Evolutionary conservation across 2,329 filamentous ascomycete species (phyloP).

Genomic region (Orbilia javanica): DNA sequence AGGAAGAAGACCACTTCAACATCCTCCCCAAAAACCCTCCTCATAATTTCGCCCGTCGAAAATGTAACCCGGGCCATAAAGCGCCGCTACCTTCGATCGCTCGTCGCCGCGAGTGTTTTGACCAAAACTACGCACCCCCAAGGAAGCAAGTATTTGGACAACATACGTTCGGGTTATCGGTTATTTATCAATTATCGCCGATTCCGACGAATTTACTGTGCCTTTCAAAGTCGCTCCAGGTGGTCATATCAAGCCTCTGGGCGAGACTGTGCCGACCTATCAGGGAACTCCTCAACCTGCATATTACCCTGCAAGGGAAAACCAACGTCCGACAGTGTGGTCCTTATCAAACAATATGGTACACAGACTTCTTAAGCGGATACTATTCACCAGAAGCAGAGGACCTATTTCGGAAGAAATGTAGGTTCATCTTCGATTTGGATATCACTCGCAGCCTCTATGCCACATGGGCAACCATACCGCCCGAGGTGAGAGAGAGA

Average conservation of each 20-base stretch:
- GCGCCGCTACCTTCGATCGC: not conserved
- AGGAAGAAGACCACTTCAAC: conserved; percentile 52
- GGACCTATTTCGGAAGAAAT: conserved; percentile 18
- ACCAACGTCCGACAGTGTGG: conserved; percentile 25
- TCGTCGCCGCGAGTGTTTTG: conserved; percentile 40
- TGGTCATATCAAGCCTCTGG: conserved; percentile 37
- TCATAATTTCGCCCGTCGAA: conserved; percentile 35
- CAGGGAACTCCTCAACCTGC: conserved; percentile 27
- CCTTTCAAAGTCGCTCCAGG: conserved; percentile 28
- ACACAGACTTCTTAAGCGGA: conserved; percentile 30
- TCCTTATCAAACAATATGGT: conserved; percentile 33
- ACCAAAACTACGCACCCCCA: conserved; percentile 1
- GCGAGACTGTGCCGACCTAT: conserved; percentile 1
- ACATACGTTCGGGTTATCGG: conserved; percentile 21
- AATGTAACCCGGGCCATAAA: conserved; percentile 24
- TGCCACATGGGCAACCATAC: conserved; percentile 26
- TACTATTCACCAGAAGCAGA: conserved; percentile 25
- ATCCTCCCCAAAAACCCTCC: conserved; percentile 43
- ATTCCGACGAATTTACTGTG: conserved; percentile 43
- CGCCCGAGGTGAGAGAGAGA: not conserved
- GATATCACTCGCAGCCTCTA: conserved; percentile 25
- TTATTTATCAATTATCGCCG: conserved; percentile 49
- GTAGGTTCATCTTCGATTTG: conserved; percentile 42
- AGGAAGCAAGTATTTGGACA: conserved; percentile 2
- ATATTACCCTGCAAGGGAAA: conserved; percentile 26